Evolutionary conservation across 441 rosid species (phyloP), one percentile per base, ranked within the genome.

Genomic region (Gossypium aridum): DNA sequence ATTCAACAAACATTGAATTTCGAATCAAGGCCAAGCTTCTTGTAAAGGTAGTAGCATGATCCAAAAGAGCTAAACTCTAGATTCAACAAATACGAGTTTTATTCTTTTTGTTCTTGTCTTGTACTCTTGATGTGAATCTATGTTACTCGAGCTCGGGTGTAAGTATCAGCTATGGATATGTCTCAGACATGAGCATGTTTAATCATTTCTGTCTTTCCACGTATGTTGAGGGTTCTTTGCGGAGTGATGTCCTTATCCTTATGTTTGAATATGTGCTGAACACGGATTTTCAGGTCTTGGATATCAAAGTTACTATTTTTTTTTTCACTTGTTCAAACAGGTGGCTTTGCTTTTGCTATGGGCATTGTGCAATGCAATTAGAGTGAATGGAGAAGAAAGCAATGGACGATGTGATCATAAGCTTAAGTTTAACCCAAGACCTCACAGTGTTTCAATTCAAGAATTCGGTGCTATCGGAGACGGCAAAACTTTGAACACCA

Each of bases 401-500:
- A 75, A 79, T 63, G 86, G 83, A 9, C 73, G 74, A 4, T 95
- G 99, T 73, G 89, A 84, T 60, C 45, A 70, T 63, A 83, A 70
- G 75, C 79, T 85, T 39, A 81, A 75, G 67, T 80, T 91, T 74
- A 81, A 86, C 62, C 91, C 96, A 0, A 88, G 99, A 80, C 99
- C 99, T 0, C 99, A 92, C 55, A 92, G 97, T 56, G 99, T 95
- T 63, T 95, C 99, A 0, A 95, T 95, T 19, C 81, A 81, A 34
- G 99, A 95, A 83, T 95, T 95, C 72, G 99, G 99, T 55, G 99
- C 98, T 14, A 93, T 92, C 9, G 99, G 96, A 61, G 97, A 95
- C 19, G 99, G 99, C 23, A 95, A 90, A 81, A 79, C 88, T 3
- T 74, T 91, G 74, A 95, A 95, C 78, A 95, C 99, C 7, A 75